A percentile compares a stretch with the other conserved stretches of the same genome.
These are phyloP conservation scores for Dipteronia dyeriana DNA, from an alignment of 345 rosid genomes.

Conservation along the genomic window DNA sequence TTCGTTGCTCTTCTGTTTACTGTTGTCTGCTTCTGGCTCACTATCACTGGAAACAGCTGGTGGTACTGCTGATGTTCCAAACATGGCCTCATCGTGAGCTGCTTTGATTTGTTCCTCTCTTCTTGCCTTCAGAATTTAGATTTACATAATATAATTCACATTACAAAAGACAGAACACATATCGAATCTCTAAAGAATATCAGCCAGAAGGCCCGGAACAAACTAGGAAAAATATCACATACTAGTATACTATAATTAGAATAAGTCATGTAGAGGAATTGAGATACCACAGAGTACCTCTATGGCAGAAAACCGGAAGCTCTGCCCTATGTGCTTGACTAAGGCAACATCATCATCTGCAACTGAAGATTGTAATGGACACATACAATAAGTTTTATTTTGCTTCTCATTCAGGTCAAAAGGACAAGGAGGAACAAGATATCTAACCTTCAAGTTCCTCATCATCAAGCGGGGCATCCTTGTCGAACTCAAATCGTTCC, in stretches of 20 bases:
- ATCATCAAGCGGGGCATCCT: slow-evolving; percentile 91
- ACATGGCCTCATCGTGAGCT: slow-evolving; percentile 95
- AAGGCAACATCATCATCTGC: slow-evolving; percentile 78
- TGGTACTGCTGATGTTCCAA: slow-evolving; percentile 59
- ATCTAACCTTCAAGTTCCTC: slow-evolving; percentile 79
- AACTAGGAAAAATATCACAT: slow-evolving; percentile 4
- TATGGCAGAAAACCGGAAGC: slow-evolving; percentile 78
- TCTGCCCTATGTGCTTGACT: slow-evolving; percentile 86
- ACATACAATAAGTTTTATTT: slow-evolving; percentile 2
- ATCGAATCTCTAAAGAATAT: not conserved
- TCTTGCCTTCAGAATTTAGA: slow-evolving; percentile 50
- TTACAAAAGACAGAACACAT: not conserved
- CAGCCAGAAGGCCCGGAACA: not conserved
- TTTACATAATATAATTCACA: not conserved
- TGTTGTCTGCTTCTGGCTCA: slow-evolving; percentile 38
- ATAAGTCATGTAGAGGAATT: not conserved
- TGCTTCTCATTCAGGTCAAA: not conserved
- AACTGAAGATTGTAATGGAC: slow-evolving; percentile 39
- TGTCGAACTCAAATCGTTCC: slow-evolving; percentile 87
- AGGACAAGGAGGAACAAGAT: not conserved
- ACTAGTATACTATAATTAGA: not conserved
- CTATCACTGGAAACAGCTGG: slow-evolving; percentile 30
- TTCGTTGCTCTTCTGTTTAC: slow-evolving; percentile 38
- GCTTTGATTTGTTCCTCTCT: slow-evolving; percentile 69
- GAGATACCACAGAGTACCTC: slow-evolving; percentile 44